These are phyloP conservation scores for Aspergillus fumigatiaffinis DNA, from an alignment of 2,329 filamentous ascomycete species.

Conservation along the genomic window DNA sequence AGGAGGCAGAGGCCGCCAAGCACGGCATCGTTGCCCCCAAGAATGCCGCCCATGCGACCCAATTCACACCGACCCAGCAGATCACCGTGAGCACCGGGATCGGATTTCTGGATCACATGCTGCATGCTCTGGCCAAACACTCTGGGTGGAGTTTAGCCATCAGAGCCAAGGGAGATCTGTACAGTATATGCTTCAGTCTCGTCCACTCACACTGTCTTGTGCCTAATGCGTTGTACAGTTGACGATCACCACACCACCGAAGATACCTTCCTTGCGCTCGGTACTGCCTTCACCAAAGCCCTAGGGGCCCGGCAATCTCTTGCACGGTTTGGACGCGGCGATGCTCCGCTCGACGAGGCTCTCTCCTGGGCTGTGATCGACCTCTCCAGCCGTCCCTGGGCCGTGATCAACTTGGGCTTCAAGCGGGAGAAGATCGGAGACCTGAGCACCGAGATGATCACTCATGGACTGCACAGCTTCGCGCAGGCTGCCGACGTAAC, in stretches of 20 bases:
- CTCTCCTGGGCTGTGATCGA: conserved; percentile 92
- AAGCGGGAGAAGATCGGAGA: conserved; percentile 91
- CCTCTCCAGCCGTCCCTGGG: conserved; percentile 85
- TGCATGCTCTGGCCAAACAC: conserved; percentile 94
- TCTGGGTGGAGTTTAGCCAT: conserved; percentile 87
- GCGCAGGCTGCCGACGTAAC: conserved; percentile 85
- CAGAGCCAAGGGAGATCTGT: conserved; percentile 79
- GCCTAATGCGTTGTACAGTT: conserved; percentile 51
- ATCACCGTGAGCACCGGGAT: conserved; percentile 91
- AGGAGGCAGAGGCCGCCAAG: conserved; percentile 47
- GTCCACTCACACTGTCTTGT: neutral
- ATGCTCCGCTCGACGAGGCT: conserved; percentile 91
- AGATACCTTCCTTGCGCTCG: conserved; percentile 89
- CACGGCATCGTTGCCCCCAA: conserved; percentile 39
- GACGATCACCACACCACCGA: conserved; percentile 99
- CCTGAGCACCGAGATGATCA: conserved; percentile 93
- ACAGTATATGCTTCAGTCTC: conserved; percentile 59
- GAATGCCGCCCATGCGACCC: conserved; percentile 69
- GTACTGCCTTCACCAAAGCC: conserved; percentile 75
- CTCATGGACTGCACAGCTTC: conserved; percentile 92
- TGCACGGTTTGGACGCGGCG: conserved; percentile 85
- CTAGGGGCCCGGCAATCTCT: conserved; percentile 76
- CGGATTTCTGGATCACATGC: conserved; percentile 98
- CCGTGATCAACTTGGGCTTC: conserved; percentile 77
- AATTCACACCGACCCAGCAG: conserved; percentile 76